These are phyloP conservation scores for Decorospora gaudefroyi DNA, from an alignment of 2,329 filamentous ascomycete genomes.

Conservation along the genomic window DNA sequence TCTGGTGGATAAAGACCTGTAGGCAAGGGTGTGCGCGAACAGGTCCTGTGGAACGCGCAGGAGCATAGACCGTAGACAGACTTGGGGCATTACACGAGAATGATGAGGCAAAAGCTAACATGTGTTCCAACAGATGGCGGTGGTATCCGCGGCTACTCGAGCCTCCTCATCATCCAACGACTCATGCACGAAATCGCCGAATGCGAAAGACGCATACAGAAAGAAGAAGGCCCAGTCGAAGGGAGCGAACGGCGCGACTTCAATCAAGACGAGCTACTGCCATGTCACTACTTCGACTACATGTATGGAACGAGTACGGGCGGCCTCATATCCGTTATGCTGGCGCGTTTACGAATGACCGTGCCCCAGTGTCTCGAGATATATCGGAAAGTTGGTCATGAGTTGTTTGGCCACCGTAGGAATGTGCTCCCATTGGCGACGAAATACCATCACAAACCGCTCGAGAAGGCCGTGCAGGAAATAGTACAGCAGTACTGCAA, in stretches of 20 bases:
- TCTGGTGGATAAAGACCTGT: not conserved
- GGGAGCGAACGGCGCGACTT: slow-evolving; percentile 36
- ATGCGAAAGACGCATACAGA: slow-evolving; percentile 51
- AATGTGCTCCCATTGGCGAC: slow-evolving; percentile 54
- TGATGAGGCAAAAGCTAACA: slow-evolving; percentile 24
- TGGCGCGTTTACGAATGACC: slow-evolving; percentile 56
- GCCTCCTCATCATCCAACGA: slow-evolving; percentile 54
- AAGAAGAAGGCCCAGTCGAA: slow-evolving; percentile 49
- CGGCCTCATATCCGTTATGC: slow-evolving; percentile 58
- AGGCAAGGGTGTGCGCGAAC: not conserved
- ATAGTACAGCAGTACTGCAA: slow-evolving; percentile 54
- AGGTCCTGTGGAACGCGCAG: not conserved
- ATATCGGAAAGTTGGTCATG: slow-evolving; percentile 54
- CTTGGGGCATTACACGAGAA: not conserved
- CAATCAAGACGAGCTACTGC: slow-evolving; percentile 52
- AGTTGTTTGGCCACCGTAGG: slow-evolving; percentile 54
- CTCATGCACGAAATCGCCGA: slow-evolving; percentile 56
- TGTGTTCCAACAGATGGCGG: slow-evolving; percentile 49
- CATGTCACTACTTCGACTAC: slow-evolving; percentile 60
- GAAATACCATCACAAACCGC: slow-evolving; percentile 56
- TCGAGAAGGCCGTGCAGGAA: slow-evolving; percentile 54
- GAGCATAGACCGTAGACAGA: not conserved
- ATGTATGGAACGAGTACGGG: slow-evolving; percentile 59
- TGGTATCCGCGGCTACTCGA: slow-evolving; percentile 58
- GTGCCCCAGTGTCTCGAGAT: slow-evolving; percentile 55